Percentiles rank a stretch among this genome's conserved stretches.
phyloP scores from a whole-genome alignment of 805 yeast genomes.

The Kluyveromyces aestuarii region DNA sequence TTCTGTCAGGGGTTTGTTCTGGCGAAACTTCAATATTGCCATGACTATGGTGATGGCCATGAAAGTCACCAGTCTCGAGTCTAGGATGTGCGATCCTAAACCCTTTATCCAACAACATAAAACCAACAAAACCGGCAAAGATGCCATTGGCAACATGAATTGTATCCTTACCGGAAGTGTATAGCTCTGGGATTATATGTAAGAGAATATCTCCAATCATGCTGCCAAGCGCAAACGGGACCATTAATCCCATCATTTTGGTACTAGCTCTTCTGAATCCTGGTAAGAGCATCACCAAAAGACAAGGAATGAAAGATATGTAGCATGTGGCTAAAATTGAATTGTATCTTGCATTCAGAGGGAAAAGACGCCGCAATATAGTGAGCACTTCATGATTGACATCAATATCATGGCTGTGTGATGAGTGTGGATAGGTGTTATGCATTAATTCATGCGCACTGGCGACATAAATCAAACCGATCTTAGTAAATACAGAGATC shows the following conservation, averaged over 20 bases:
- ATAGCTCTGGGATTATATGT: constrained; percentile 64
- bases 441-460: background rate
- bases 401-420: background rate
- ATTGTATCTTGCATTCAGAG: constrained; percentile 42
- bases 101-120: constrained; percentile 53
- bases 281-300: constrained; percentile 48
- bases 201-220: constrained; percentile 65
- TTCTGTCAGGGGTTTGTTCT: background rate
- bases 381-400: background rate
- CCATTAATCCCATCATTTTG: constrained; percentile 37
- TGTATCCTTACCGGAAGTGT: constrained; percentile 40
- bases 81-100: constrained; percentile 33
- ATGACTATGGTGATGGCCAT: constrained; percentile 7
- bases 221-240: constrained; percentile 71
- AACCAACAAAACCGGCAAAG: constrained; percentile 50
- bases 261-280: constrained; percentile 21
- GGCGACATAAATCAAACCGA: background rate
- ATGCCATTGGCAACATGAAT: constrained; percentile 42
- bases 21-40: constrained; percentile 1
- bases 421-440: background rate
- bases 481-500: background rate
- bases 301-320: constrained; percentile 57
- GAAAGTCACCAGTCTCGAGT: constrained; percentile 13
- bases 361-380: constrained; percentile 10
- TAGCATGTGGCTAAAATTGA: constrained; percentile 55